phyloP scores from a whole-genome alignment of 805 yeast species.

The Blastobotrys parvus region DNA sequence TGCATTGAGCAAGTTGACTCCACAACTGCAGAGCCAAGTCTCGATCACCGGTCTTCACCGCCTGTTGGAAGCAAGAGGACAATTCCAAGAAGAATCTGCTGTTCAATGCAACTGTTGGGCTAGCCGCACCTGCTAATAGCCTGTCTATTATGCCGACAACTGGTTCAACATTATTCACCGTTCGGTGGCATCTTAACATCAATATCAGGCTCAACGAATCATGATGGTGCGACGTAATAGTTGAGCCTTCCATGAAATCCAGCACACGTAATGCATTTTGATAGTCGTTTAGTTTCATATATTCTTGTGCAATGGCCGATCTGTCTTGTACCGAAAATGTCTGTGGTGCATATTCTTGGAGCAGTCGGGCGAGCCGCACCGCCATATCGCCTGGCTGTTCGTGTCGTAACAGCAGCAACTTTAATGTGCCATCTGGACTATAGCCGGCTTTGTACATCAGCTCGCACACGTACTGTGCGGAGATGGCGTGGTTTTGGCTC shows the following conservation, averaged over 20 bases:
- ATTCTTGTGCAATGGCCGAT: constrained; percentile 10
- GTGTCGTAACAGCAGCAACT: not conserved
- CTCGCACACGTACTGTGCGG: not conserved
- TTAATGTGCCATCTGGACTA: not conserved
- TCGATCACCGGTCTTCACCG: not conserved
- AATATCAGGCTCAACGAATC: constrained; percentile 13
- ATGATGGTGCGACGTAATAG: constrained; percentile 10
- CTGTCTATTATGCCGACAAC: not conserved
- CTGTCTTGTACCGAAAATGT: constrained; percentile 6
- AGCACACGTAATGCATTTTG: constrained; percentile 8
- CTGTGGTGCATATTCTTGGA: not conserved
- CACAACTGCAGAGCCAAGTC: not conserved
- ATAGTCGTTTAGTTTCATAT: constrained; percentile 5
- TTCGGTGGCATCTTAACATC: constrained; percentile 6
- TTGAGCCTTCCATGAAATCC: constrained; percentile 8
- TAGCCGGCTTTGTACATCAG: not conserved
- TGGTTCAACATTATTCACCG: constrained; percentile 1
- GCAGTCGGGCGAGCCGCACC: not conserved
- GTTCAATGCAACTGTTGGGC: not conserved
- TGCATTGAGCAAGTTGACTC: not conserved
- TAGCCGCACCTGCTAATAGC: not conserved
- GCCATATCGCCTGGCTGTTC: not conserved
- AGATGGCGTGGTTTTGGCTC: not conserved
- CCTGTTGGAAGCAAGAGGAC: not conserved
- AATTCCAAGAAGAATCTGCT: not conserved